Conservation (phyloP, 2,329 filamentous ascomycete genomes). For the Alternaria dauci region DNA sequence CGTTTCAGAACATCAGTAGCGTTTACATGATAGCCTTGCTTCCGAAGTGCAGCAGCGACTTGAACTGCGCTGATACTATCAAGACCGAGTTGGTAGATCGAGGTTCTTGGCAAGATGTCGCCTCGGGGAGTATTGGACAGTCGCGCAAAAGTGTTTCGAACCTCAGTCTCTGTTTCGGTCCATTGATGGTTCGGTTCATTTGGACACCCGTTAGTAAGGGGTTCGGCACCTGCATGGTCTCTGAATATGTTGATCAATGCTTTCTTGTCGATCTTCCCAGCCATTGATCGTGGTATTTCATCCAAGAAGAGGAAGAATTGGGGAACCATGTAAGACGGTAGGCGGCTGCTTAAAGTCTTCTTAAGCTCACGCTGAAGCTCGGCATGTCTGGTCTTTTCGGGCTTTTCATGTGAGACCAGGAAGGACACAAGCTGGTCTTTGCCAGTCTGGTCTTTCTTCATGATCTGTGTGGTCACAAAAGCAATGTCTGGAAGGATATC, state of each 20-base stretch:
- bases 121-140: constrained; percentile 63
- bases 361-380: constrained; percentile 33
- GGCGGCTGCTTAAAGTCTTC: constrained; percentile 24
- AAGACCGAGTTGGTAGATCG: constrained; percentile 86
- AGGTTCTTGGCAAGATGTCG: constrained; percentile 67
- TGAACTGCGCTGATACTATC: constrained; percentile 90
- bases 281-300: constrained; percentile 48
- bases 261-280: constrained; percentile 53
- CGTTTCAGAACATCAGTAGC: constrained; percentile 77
- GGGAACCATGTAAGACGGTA: constrained; percentile 52
- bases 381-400: constrained; percentile 12
- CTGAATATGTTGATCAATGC: constrained; percentile 43
- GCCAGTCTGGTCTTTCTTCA: constrained; percentile 33
- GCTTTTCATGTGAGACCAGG: constrained; percentile 20
- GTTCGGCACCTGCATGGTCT: constrained; percentile 17
- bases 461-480: constrained; percentile 42
- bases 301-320: constrained; percentile 47
- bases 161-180: constrained; percentile 60
- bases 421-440: constrained; percentile 51
- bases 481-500: constrained; percentile 30
- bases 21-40: constrained; percentile 65
- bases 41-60: constrained; percentile 73
- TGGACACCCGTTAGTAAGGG: constrained; percentile 2
- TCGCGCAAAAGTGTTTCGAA: constrained; percentile 66
- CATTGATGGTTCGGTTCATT: constrained; percentile 49